Conservation (phyloP, 2,329 filamentous ascomycete species). For the Pseudogymnoascus sp. region DNA sequence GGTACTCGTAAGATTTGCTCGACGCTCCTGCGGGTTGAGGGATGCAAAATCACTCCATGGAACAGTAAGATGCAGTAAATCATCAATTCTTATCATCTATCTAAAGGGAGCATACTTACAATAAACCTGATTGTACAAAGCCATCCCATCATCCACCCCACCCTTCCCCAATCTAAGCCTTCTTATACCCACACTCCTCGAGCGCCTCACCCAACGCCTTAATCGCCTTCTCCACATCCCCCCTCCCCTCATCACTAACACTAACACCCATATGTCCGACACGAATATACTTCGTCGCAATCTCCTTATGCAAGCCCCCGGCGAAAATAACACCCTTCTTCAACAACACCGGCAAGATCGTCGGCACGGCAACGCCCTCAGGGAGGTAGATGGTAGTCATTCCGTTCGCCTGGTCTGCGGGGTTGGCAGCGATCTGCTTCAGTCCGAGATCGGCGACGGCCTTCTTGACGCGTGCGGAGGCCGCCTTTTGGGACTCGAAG, state of each 20-base stretch:
- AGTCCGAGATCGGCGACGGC: constrained; percentile 72
- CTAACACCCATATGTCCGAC: constrained; percentile 98
- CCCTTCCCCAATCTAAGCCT: not conserved
- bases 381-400: constrained; percentile 98
- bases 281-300: constrained; percentile 84
- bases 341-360: constrained; percentile 75
- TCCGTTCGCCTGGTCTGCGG: constrained; percentile 86
- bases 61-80: not conserved
- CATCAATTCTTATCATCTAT: not conserved
- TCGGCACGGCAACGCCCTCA: constrained; percentile 68
- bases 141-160: not conserved
- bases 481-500: constrained; percentile 71
- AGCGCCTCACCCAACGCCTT: not conserved
- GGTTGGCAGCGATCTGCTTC: constrained; percentile 75
- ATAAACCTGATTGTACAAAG: not conserved
- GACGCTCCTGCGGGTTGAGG: not conserved
- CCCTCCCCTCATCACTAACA: constrained; percentile 34
- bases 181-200: constrained; percentile 2
- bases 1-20: no score
- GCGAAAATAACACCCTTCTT: constrained; percentile 91
- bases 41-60: not conserved
- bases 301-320: constrained; percentile 91
- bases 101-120: not conserved
- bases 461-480: constrained; percentile 80
- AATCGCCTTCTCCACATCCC: constrained; percentile 4